Evolutionary conservation across 2,329 filamentous ascomycete genomes (phyloP).

Genomic region (Epichloe coenophiala): DNA sequence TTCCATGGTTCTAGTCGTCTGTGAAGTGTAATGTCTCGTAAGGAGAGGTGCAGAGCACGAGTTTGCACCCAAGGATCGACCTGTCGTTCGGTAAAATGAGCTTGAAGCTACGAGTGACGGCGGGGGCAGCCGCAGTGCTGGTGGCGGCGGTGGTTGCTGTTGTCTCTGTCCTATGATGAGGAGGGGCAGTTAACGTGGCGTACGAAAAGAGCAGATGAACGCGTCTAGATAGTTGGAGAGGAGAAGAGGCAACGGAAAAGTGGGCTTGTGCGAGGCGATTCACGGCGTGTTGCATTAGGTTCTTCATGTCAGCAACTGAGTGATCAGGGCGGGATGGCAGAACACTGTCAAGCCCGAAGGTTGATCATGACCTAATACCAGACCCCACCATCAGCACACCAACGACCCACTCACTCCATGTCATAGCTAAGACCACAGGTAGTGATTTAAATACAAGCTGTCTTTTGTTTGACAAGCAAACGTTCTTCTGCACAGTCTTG

Average conservation of each 20-base stretch:
- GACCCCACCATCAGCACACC: neutral
- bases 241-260: neutral
- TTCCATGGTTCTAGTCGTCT: constrained; percentile 19
- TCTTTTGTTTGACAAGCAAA: neutral
- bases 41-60: neutral
- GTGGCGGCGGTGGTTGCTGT: neutral
- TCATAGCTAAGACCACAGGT: neutral
- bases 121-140: neutral
- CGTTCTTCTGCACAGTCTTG: neutral
- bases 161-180: neutral
- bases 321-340: no score
- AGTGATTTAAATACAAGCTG: no score
- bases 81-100: neutral
- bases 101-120: neutral
- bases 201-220: no score
- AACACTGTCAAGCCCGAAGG: neutral
- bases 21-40: neutral
- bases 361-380: neutral
- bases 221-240: neutral
- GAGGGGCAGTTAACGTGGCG: neutral
- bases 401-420: neutral
- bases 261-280: neutral
- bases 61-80: neutral
- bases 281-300: no score
- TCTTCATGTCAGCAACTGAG: no score